Conservation (phyloP, 257 asterid species). For the Solanum virginianum region DNA sequence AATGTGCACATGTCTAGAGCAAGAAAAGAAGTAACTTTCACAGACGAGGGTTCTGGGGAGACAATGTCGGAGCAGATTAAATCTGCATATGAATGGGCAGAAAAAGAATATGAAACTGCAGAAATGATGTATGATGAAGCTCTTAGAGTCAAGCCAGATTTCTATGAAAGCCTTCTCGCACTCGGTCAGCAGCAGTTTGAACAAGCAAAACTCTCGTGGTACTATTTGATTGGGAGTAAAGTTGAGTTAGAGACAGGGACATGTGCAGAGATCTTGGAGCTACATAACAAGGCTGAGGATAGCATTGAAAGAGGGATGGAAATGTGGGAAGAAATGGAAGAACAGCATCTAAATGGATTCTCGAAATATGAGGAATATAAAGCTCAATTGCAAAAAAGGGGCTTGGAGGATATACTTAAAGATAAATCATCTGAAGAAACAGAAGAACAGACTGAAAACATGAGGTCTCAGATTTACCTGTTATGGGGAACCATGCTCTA, state of each 20-base stretch:
- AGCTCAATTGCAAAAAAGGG: slow-evolving; percentile 40
- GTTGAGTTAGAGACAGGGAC: slow-evolving; percentile 40
- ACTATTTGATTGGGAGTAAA: slow-evolving; percentile 41
- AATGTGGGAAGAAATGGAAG: slow-evolving; percentile 92
- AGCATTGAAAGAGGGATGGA: slow-evolving; percentile 85
- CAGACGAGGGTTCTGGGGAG: slow-evolving; percentile 53
- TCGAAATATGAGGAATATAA: slow-evolving; percentile 53
- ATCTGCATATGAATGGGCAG: slow-evolving; percentile 64
- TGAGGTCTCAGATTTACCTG: slow-evolving; percentile 76
- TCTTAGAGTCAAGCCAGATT: slow-evolving; percentile 70
- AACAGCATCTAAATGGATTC: slow-evolving; percentile 76
- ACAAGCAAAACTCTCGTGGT: slow-evolving; percentile 89
- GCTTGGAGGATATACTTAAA: slow-evolving; percentile 48
- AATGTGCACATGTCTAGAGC: slow-evolving; percentile 83
- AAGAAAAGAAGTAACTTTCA: slow-evolving; percentile 43
- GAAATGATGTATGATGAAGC: slow-evolving; percentile 70
- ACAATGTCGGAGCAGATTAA: slow-evolving; percentile 35
- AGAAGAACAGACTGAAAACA: slow-evolving; percentile 44
- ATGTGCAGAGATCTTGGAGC: slow-evolving; percentile 55
- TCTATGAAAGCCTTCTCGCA: slow-evolving; percentile 85
- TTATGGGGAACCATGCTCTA: slow-evolving; percentile 87
- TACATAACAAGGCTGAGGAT: slow-evolving; percentile 91
- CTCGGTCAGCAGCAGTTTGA: slow-evolving; percentile 88
- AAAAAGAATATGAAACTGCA: slow-evolving; percentile 60
- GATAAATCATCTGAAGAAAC: slow-evolving; percentile 55